phyloP scores from a whole-genome alignment of 805 yeast species.

The Myxozyma neotropica region DNA sequence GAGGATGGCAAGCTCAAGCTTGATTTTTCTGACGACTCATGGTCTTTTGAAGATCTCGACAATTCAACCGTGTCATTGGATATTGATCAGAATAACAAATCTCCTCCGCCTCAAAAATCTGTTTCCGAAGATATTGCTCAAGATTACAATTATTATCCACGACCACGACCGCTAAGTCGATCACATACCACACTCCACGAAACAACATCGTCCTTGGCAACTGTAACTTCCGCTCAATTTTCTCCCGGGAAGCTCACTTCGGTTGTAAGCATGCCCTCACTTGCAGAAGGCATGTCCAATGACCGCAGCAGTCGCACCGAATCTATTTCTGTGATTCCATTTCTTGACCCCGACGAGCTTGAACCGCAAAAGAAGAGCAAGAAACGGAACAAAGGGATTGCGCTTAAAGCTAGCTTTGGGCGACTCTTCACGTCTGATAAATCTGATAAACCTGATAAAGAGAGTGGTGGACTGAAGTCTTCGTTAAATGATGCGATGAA shows the following conservation, averaged over 20 bases:
- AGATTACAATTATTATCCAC: background rate
- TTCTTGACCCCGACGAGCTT: background rate
- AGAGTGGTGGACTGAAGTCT: background rate
- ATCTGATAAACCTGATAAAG: conserved; percentile 13
- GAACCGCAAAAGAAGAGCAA: background rate
- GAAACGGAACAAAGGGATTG: conserved; percentile 7
- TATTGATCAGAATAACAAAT: background rate
- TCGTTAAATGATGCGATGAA: conserved; percentile 4
- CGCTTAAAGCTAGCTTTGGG: conserved; percentile 21
- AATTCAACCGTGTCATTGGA: background rate
- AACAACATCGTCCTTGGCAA: background rate
- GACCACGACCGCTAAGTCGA: background rate
- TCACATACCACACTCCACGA: background rate
- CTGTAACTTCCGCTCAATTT: background rate
- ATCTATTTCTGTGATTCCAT: conserved; percentile 11
- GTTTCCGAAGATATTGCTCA: background rate
- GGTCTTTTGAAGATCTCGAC: conserved; percentile 5
- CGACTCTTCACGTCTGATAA: conserved; percentile 22
- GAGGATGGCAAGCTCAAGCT: conserved; percentile 21
- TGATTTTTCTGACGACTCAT: conserved; percentile 9
- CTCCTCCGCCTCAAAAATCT: background rate
- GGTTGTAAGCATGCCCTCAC: background rate
- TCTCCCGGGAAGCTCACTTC: background rate
- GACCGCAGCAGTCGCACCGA: conserved; percentile 12
- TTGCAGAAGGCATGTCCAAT: conserved; percentile 1